Base-by-base conservation (phyloP, 441 rosid genomes). In the Breynia disticha region DNA sequence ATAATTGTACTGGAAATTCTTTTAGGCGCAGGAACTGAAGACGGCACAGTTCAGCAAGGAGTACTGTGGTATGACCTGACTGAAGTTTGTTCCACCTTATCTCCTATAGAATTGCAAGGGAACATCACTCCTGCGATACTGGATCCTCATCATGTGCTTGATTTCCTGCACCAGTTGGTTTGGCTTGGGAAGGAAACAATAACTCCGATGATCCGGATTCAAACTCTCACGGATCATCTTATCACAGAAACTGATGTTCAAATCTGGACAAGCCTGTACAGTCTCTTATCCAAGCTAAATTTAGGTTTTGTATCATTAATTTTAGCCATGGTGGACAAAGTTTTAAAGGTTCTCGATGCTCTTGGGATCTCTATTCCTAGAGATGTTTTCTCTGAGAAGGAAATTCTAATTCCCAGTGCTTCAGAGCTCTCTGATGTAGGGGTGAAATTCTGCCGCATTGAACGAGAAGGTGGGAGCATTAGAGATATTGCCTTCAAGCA, bases 401-500 rank as follows among this genome's bases (percentile, higher is more conserved):
- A 41, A 41, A 15, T 41, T 9, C 41, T 61, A 58, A 32, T 46
- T 19, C 64, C 58, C 3, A 20, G 50, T 10, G 64, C 52, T 3
- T 32, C 53, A 7, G 15, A 52, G 39, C 21, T 61, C 44, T 32
- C 17, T 7, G 14, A 20, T 6, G 46, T 60, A 17, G 49, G 43
- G 6, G 38, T 53, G 22, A 24, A 37, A 41, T 44, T 61, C 21
- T 13, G 46, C 8, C 7, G 22, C 19, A 37, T 18, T 11, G n/a
- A 11, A 41, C 13, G n/a, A 0, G n/a, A 11, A 11, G 20, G 39
- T 9, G 1, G 7, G 7, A 58, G 58, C 51, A 52, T 60, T 1
- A 11, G 17, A 0, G 3, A 4, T 11, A 68, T 78, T 14, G 1
- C 35, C 20, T 80, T 41, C 10, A 41, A 41, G 13, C 15, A 78